These are phyloP conservation scores for Stropharia rugosoannulata DNA, from an alignment of 768 basidiomycete species.

Conservation along the genomic window DNA sequence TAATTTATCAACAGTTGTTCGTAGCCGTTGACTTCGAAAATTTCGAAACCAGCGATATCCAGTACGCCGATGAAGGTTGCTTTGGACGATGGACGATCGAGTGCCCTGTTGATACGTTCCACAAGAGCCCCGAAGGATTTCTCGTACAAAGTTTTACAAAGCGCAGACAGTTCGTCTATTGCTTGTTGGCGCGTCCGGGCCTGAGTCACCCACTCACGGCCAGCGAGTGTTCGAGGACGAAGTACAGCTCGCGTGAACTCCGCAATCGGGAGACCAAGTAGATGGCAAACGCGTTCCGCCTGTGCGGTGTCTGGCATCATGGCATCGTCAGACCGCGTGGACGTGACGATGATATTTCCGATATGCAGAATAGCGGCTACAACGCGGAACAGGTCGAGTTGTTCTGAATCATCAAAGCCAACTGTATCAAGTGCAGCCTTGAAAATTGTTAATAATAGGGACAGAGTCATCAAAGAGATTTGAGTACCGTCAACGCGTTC, in stretches of 20 bases:
- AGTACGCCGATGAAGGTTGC: slow-evolving; percentile 96
- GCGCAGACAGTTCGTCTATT: slow-evolving; percentile 83
- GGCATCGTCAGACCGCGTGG: slow-evolving; percentile 78
- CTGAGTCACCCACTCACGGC: slow-evolving; percentile 96
- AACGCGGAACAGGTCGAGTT: slow-evolving; percentile 90
- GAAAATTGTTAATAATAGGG: slow-evolving; percentile 2
- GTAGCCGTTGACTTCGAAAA: slow-evolving; percentile 91
- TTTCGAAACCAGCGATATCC: slow-evolving; percentile 99
- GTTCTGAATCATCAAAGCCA: slow-evolving; percentile 83
- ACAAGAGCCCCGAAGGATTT: slow-evolving; percentile 94
- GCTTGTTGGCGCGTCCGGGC: slow-evolving; percentile 91
- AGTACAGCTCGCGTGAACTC: slow-evolving; percentile 90
- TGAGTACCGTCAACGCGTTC: slow-evolving; percentile 66
- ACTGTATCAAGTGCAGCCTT: slow-evolving; percentile 86
- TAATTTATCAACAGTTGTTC: slow-evolving; percentile 99
- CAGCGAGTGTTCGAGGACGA: slow-evolving; percentile 88
- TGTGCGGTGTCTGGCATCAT: slow-evolving; percentile 79
- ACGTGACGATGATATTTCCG: slow-evolving; percentile 85
- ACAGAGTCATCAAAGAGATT: background rate
- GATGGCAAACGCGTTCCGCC: slow-evolving; percentile 86
- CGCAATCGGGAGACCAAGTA: slow-evolving; percentile 82
- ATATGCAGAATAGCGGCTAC: slow-evolving; percentile 94
- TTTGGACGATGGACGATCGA: slow-evolving; percentile 91
- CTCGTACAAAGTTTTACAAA: slow-evolving; percentile 96
- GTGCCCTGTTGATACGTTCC: slow-evolving; percentile 90